Base-by-base conservation (phyloP, 2,329 filamentous ascomycete genomes). In the Canariomyces notabilis region DNA sequence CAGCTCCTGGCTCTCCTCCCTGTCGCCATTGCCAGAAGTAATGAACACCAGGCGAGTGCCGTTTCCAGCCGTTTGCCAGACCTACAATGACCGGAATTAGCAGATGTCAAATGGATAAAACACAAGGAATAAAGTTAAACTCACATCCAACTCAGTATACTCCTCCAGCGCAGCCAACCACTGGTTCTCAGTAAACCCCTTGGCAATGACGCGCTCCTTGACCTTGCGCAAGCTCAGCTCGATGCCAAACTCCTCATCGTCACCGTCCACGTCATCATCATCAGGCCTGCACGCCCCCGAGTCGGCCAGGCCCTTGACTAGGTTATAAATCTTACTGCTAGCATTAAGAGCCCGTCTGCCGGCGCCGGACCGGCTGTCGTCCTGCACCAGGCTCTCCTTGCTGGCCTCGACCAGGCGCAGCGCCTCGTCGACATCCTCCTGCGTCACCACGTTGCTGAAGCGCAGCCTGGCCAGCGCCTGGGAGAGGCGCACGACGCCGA, bases 111-210 rank as follows among this genome's bases (percentile, higher is more conserved):
- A 14, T 37, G 19, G 26, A 29, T 3, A 43, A 36, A 22, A 26
- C 20, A 12, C 22, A 35, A 3, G 11, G 33, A 29, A 39, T 2
- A 20, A 33, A 31, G 32, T 2, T 45, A 61, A 55, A 84, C 90
- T 88, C 74, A 97, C 93, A 73, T 95, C 87, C 51, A 95, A 71
- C 55, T 79, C 74, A 2, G 87, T 83, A 68, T 98, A 97, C 72
- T 95, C 91, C 52, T 95, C 85, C 63, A 98, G 75, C 16, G 90
- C 85, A 57, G 79, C 79, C 61, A 87, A 76, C 71, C 95, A 89
- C 67, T 98, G 90, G 67, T 97, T 89, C 55, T 89, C 85, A 0
- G 91, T 98, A 67, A 96, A 98, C 2, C 93, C 93, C 77, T 95
- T 96, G 43, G 90, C 93, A 59, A 97, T 76, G 22, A 98, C 89